Evolutionary conservation across 768 basidiomycete genomes (phyloP).

Genomic region (Calocybe gangraenosa): DNA sequence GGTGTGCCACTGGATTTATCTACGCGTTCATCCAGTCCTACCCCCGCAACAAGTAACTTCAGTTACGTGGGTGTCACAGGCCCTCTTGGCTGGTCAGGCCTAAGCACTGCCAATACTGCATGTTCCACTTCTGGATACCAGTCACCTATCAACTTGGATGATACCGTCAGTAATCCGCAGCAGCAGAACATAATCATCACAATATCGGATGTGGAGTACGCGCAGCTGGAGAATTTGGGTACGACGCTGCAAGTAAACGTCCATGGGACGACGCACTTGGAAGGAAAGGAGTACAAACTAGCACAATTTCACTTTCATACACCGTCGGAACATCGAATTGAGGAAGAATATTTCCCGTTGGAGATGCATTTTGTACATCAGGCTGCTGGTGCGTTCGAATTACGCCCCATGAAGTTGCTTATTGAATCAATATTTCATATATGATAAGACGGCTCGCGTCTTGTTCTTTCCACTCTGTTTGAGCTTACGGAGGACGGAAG

Average conservation of each 20-base stretch:
- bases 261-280: not conserved
- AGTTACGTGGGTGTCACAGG: conserved; percentile 10
- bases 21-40: no score
- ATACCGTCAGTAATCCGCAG: not conserved
- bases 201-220: conserved; percentile 1
- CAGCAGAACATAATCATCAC: not conserved
- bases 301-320: conserved; percentile 14
- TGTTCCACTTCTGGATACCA: conserved; percentile 7
- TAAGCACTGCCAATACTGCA: not conserved
- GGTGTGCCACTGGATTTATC: no score
- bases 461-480: conserved; percentile 7
- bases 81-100: conserved; percentile 9
- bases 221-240: not conserved
- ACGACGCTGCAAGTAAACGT: not conserved
- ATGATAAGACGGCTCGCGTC: not conserved
- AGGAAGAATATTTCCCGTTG: conserved; percentile 7
- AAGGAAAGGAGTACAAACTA: not conserved
- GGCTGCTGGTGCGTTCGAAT: not conserved
- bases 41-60: no score
- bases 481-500: not conserved
- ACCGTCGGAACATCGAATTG: conserved; percentile 10
- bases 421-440: not conserved
- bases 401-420: not conserved
- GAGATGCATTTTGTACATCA: conserved; percentile 14
- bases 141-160: conserved; percentile 11